These are phyloP conservation scores for Ceratocystis cacaofunesta DNA, from an alignment of 2,329 filamentous ascomycete genomes.

Conservation along the genomic window DNA sequence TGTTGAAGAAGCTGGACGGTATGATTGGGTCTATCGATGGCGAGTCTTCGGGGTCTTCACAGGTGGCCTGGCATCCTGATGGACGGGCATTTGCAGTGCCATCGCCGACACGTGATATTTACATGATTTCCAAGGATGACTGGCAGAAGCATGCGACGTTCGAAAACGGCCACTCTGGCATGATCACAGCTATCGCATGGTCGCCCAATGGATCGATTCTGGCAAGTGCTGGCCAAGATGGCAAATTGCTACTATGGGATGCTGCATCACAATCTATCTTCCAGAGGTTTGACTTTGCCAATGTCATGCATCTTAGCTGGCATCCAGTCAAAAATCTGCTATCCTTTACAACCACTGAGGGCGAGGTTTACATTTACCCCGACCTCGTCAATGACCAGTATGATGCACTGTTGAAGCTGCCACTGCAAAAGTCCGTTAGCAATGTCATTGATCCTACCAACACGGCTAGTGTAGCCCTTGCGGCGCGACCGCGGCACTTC, in stretches of 20 bases:
- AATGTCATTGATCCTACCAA: conserved; percentile 40
- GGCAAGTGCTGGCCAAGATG: conserved; percentile 52
- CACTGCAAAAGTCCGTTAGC: conserved; percentile 48
- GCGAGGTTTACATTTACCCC: conserved; percentile 81
- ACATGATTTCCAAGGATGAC: conserved; percentile 74
- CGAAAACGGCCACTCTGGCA: conserved; percentile 60
- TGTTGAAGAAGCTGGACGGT: conserved; percentile 73
- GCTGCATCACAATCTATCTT: conserved; percentile 72
- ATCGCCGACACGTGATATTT: conserved; percentile 67
- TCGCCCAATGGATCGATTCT: conserved; percentile 87
- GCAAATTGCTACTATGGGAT: conserved; percentile 71
- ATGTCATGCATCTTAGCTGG: conserved; percentile 78
- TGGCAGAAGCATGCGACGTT: conserved; percentile 80
- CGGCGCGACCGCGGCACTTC: conserved; percentile 39
- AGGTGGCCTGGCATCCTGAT: conserved; percentile 82
- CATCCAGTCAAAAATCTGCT: conserved; percentile 78
- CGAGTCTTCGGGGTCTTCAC: conserved; percentile 41
- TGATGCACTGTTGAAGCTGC: conserved; percentile 39
- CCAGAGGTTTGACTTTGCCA: conserved; percentile 62
- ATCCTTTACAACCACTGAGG: conserved; percentile 83
- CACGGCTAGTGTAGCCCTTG: conserved; percentile 31
- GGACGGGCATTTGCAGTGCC: conserved; percentile 78
- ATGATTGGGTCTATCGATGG: conserved; percentile 71
- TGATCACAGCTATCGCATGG: conserved; percentile 81
- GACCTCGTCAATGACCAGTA: conserved; percentile 50